Base-by-base conservation (phyloP, 1,284 basidiomycete genomes). In the Trametes polyzona region DNA sequence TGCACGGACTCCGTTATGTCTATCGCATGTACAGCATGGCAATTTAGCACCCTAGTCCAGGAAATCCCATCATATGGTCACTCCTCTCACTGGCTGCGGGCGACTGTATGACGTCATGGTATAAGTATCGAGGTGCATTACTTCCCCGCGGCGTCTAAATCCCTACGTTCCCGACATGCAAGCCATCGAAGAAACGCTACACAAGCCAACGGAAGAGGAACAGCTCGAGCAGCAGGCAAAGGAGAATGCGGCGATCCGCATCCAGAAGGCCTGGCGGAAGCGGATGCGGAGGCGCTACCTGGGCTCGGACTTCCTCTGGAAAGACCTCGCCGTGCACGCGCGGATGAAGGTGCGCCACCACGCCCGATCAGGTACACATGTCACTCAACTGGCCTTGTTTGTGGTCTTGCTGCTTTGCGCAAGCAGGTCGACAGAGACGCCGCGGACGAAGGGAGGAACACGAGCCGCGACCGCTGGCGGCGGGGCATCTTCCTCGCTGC, bases 381-480 rank as follows among this genome's bases (percentile, higher is more conserved):
- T 29, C 26, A n/a, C 12, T 43, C 52, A 23, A 26, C 30, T 2
- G 23, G 33, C 33, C 24, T 10, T 27, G 24, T 21, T 21, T 42
- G 30, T 30, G 29, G 19, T 2, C 29, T n/a, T 63, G n/a, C n/a
- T n/a, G n/a, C n/a, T n/a, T n/a, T n/a, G n/a, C n/a, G n/a, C n/a
- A n/a, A n/a, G n/a, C n/a, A 82, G 78, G 66, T 76, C 7, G 73
- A 73, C 52, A 71, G 77, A 51, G 61, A 71, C 27, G 77, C 71
- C 9, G 81, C 79, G 2, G 65, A 72, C 4, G 65, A 76, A 36
- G 81, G 78, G 17, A 71, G 70, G 61, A 83, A 83, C 59, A 71
- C 75, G 17, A 74, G 76, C 4, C 66, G 66, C 32, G 67, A 74
- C 19, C 75, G 83, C 7, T 83, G 82, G 81, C 71, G 71, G 52